Base-by-base conservation (phyloP, 2,329 filamentous ascomycete species). In the Penicillium sp. region DNA sequence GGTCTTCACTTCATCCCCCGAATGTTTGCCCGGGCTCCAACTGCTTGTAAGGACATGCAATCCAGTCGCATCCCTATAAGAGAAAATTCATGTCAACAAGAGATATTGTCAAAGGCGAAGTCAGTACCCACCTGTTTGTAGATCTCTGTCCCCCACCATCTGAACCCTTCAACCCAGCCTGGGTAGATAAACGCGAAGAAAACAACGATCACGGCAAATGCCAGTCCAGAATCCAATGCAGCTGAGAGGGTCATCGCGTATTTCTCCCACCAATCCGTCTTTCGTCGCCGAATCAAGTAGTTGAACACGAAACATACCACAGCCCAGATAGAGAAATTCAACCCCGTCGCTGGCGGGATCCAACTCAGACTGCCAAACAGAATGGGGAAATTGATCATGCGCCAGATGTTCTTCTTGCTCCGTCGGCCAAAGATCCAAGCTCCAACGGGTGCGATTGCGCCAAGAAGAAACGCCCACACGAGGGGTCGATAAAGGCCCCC, bases 181-280 rank as follows among this genome's bases (percentile, higher is more conserved):
- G 90, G 87, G 66, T 91, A 92, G n/a, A 94, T 81, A 58, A 95
- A 88, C 1, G 85, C 88, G 63, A 95, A 92, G 68, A 95, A 95
- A 24, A 94, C 85, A 4, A 92, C 81, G 9, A 95, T 85, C 31
- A 94, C 86, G 25, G 88, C 88, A 63, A 92, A 89, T 0, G 90
- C 90, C 18, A 95, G 76, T 0, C 90, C 89, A 1, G 87, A 91
- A 67, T 95, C 90, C 49, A 95, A 78, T 1, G 89, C 90, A 0
- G 90, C 90, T 51, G 86, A 90, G 46, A 95, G 76, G 4, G 89
- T 92, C 89, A 95, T 94, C 36, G 89, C 92, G 69, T 95, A 95
- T 72, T 95, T 94, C 43, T 84, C 84, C 90, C 90, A 95, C 90
- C 90, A 95, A 1, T 83, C 85, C n/a, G 77, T 78, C 24, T 83